phyloP scores from a whole-genome alignment of 225 moss, liverwort and hornwort species.

The Asterella californica region DNA sequence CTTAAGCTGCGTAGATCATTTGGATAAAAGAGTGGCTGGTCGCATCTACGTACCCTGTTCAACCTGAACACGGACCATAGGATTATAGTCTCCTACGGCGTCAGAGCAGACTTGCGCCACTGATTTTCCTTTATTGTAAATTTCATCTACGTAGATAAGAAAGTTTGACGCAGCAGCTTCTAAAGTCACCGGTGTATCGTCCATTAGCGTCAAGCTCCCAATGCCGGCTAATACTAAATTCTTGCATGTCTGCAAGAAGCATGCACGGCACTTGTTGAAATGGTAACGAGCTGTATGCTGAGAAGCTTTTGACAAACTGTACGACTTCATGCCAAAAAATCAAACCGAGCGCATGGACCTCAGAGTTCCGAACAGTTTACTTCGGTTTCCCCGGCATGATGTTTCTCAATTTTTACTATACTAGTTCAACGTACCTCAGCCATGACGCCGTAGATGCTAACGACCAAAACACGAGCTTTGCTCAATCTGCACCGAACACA shows the following conservation, averaged over 20 bases:
- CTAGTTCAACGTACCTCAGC: constrained; percentile 65
- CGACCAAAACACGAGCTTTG: constrained; percentile 89
- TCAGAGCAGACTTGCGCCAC: constrained; percentile 68
- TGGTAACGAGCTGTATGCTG: neutral
- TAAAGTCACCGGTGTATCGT: constrained; percentile 66
- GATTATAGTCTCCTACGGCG: constrained; percentile 87
- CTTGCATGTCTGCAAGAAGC: constrained; percentile 75
- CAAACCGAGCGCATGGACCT: too few relatives aligned
- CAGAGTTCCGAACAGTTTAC: too few relatives aligned
- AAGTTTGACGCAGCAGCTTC: constrained; percentile 85
- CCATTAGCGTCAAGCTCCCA: constrained; percentile 77
- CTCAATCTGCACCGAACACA: constrained; percentile 60
- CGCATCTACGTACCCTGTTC: constrained; percentile 53
- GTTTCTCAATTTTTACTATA: too few relatives aligned
- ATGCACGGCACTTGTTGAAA: neutral
- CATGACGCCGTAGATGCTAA: constrained; percentile 82
- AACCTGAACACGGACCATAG: constrained; percentile 80
- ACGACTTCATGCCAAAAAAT: too few relatives aligned
- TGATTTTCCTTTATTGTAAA: constrained; percentile 51
- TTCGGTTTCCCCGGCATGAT: too few relatives aligned
- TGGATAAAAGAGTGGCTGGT: neutral
- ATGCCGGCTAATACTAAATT: constrained; percentile 96
- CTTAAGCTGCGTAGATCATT: neutral
- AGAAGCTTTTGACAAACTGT: too few relatives aligned
- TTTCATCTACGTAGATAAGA: constrained; percentile 68